Conservation (phyloP, 192 early-diverging fungal species). For the Funneliformis mosseae region DNA sequence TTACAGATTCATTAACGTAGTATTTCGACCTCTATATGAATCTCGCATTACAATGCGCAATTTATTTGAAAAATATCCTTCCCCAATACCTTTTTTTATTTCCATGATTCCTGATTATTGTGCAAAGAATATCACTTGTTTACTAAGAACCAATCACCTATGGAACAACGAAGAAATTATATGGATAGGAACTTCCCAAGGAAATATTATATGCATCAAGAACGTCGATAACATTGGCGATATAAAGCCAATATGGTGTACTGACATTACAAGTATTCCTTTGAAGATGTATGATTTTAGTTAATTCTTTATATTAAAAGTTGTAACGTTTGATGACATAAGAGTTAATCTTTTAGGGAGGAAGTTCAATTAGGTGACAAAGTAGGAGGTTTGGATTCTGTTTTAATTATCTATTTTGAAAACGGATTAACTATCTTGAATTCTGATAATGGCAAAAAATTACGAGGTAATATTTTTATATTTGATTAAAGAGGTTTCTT, state of each 20-base stretch:
- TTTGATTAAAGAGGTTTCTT: too few relatives aligned
- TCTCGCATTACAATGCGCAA: not conserved
- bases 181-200: slow-evolving; percentile 3
- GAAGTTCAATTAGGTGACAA: not conserved
- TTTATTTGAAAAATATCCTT: not conserved
- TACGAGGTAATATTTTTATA: not conserved
- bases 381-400: not conserved
- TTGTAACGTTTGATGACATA: not conserved
- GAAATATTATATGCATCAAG: slow-evolving; percentile 7
- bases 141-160: not conserved
- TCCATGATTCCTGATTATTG: not conserved
- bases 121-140: not conserved
- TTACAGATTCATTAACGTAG: not conserved
- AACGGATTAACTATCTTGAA: not conserved
- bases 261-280: not conserved
- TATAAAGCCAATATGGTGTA: not conserved
- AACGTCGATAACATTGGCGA: not conserved
- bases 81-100: not conserved
- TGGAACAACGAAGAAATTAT: not conserved
- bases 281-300: slow-evolving; percentile 1
- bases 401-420: slow-evolving; percentile 2
- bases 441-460: slow-evolving; percentile 13
- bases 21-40: slow-evolving; percentile 17
- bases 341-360: not conserved
- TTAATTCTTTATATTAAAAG: not conserved